These are phyloP conservation scores for Nicotiana sylvestris DNA, from an alignment of 257 asterid genomes.

Conservation along the genomic window DNA sequence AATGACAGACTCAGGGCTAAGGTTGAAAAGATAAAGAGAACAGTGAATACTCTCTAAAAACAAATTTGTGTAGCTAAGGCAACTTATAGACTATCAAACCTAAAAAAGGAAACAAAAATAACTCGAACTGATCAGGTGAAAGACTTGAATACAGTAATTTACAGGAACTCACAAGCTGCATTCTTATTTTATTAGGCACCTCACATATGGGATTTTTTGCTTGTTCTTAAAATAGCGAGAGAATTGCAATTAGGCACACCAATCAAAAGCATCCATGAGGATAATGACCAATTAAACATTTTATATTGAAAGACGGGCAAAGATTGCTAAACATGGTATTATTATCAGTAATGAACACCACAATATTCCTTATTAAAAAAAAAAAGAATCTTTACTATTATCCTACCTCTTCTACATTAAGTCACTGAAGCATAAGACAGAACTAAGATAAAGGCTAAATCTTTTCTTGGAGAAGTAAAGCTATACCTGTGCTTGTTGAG, in stretches of 20 bases:
- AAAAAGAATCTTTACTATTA: background rate
- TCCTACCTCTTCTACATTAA: background rate
- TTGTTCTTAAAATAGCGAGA: background rate
- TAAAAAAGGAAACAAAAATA: background rate
- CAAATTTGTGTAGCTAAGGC: background rate
- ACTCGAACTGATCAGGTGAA: background rate
- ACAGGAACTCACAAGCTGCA: background rate
- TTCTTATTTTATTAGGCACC: background rate
- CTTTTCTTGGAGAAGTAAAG: background rate
- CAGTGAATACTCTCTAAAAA: constrained; percentile 20
- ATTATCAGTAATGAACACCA: background rate
- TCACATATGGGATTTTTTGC: background rate
- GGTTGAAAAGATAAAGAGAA: constrained; percentile 12
- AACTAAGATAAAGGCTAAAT: too few species aligned
- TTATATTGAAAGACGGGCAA: background rate
- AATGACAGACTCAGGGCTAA: constrained; percentile 90
- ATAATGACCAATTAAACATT: constrained; percentile 2
- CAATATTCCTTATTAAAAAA: background rate
- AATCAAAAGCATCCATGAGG: background rate
- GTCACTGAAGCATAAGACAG: background rate
- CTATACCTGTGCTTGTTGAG: constrained; percentile 80
- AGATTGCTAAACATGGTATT: background rate
- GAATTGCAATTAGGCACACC: background rate
- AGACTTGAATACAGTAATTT: background rate
- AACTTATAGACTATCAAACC: background rate